phyloP scores from a whole-genome alignment of 345 rosid genomes.

The rapeseed (Brassica napus) region DNA sequence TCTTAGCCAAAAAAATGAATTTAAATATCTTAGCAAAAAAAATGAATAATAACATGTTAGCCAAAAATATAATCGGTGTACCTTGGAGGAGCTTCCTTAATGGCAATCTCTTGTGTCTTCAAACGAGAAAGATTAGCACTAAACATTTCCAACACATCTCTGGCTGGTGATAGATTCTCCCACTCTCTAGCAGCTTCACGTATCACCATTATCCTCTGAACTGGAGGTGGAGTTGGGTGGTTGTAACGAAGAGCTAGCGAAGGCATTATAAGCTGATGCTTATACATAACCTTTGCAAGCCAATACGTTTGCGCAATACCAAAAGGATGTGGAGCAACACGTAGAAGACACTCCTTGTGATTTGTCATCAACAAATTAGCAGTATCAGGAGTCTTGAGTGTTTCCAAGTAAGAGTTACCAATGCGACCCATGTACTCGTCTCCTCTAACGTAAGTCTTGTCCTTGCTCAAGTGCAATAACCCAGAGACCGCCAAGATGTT shows the following conservation, averaged over 20 bases:
- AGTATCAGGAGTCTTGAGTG: background rate
- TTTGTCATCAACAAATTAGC: background rate
- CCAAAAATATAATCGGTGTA: background rate
- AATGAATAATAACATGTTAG: too few relatives aligned
- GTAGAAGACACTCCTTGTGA: constrained; percentile 21
- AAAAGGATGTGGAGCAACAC: constrained; percentile 18
- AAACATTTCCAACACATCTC: background rate
- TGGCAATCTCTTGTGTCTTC: constrained; percentile 6
- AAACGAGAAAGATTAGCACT: background rate
- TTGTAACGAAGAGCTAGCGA: background rate
- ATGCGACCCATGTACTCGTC: background rate
- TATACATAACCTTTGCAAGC: constrained; percentile 8
- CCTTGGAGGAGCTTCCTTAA: constrained; percentile 8
- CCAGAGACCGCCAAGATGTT: constrained; percentile 12
- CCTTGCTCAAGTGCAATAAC: constrained; percentile 19
- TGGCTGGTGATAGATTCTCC: background rate
- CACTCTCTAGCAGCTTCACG: constrained; percentile 20
- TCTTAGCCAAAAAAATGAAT: too few relatives aligned
- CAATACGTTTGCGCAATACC: constrained; percentile 11
- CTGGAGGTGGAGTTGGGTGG: background rate
- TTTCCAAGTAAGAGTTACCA: constrained; percentile 11
- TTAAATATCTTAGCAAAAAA: too few relatives aligned
- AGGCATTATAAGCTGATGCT: constrained; percentile 1
- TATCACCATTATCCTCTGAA: background rate
- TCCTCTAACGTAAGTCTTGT: constrained; percentile 14